Base-by-base conservation (phyloP, 2,329 filamentous ascomycete genomes). In the Hymenoscyphus linearis region DNA sequence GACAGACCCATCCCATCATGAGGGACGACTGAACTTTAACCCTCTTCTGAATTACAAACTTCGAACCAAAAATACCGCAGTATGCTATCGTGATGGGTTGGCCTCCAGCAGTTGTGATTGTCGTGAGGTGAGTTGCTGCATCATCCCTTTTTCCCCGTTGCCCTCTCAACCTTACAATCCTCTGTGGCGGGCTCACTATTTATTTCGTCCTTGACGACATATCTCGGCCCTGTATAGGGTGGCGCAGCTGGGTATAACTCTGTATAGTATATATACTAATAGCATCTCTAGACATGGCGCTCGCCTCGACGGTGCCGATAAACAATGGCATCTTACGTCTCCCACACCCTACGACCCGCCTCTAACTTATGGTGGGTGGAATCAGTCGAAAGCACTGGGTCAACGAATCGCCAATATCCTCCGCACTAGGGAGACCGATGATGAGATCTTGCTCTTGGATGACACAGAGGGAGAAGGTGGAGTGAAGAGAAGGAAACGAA, bases 311-410 rank as follows among this genome's bases (percentile, higher is more conserved):
- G 91, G 91, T 60, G 92, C 93, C 64, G 93, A 99, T 80, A 92
- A 93, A 74, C 86, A 91, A 74, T 99, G 95, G 95, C 91, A 97
- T 75, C 82, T 96, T 59, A 89, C 90, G 34, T 96, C 95, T 5
- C 90, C 93, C 1, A 93, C 91, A 5, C 95, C 95, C 1, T 99
- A 98, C 79, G 93, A 99, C 67, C 91, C 95, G 67, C 95, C 95
- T 56, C 81, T 99, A 61, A 96, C 93, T 2, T 98, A 97, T 73
- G 90, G 91, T 68, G 95, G 95, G 66, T 97, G 95, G 89, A 85
- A 88, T 14, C 95, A 98, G 75, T 88, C 90, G 59, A 87, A 89
- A 68, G 85, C 87, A 4, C 83, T 97, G 26, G 95, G 95, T 16
- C 82, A 86, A 64, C 87, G 91, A 63, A 97, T 99, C 65, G 89